Base-by-base conservation (phyloP, 129 eudicot genomes). In the Chrysanthemum seticuspe region DNA sequence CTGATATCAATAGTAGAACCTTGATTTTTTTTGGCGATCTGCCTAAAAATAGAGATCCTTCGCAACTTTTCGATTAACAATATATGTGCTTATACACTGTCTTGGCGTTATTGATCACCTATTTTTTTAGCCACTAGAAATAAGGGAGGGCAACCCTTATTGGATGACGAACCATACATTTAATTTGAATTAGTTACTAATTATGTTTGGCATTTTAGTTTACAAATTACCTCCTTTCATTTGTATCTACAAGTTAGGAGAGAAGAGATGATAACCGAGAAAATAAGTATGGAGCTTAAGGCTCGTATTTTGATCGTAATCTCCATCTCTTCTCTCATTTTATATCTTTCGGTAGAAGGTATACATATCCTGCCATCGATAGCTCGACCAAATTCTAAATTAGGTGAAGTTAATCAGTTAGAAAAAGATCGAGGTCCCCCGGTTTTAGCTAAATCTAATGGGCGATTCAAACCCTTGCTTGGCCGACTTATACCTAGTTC, bases 251-350 rank as follows among this genome's bases (percentile, higher is more conserved):
- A 74, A 13, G 64, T 77, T 69, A 77, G 80, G 75, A 69, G 75
- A 76, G 75, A 56, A 76, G 70, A 76, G 80, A 76, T 76, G 74
- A 68, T 68, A 49, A 59, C 50, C 51, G 76, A 62, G 70, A 64
- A 10, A 62, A 62, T 70, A 51, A 69, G 71, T 77, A 77, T 77
- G 81, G 81, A 62, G 81, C 71, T 70, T 15, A 63, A 49, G 54
- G 81, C 72, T 77, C 71, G 58, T 70, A 70, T 77, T 70, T 62
- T 70, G 69, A 18, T 77, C 36, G 54, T 77, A 70, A 63, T 77
- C 72, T 71, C 81, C 81, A 77, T 77, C 81, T 77, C 81, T 70
- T 77, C 81, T 77, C 81, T 77, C 81, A 70, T 77, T 64, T 70
- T 70, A 53, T 77, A 77, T 77, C 70, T 70, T 13, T 70, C 76